Base-by-base conservation (phyloP, 2,329 filamentous ascomycete species). In the Rhinocladiella mackenziei region DNA sequence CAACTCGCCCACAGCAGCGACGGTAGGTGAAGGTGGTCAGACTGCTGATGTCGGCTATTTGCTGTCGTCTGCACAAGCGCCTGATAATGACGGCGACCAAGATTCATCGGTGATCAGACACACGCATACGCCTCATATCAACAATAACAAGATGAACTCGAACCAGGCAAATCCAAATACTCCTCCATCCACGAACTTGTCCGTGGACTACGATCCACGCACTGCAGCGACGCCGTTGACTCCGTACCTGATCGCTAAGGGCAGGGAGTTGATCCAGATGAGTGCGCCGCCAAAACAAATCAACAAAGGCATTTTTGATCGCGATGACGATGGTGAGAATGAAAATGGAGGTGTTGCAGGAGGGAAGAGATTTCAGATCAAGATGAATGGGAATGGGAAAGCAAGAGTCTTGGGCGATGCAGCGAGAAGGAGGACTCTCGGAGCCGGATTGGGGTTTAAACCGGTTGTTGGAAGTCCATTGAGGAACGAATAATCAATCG, bases 401-500 rank as follows among this genome's bases (percentile, higher is more conserved):
- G 53, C 49, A 39, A 38, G 26, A 23, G 28, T 14, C 26, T 23
- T 29, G 32, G 31, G n/a, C 7, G 14, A 26, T 26, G 20, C 5
- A 8, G 70, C 84, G 43, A 73, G 84, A 49, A 74, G 86, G 49
- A 88, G 86, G 76, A 91, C 83, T 8, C 37, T 51, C 9, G 48
- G 44, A 5, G 37, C 32, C 15, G 43, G 31, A 59, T 62, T 88
- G 63, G 83, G 86, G 59, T 88, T 82, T 68, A 83, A 83, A 22
- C 86, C 85, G 20, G 84, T 84, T 65, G 69, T 87, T 45, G 81
- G 77, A 13, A 89, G 85, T 62, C 86, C 85, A 2, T 66, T 89
- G 55, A 75, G 49, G 40, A 52, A 40, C 29, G 48, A 45, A 28
- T 37, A 43, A n/a, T n/a, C n/a, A n/a, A n/a, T n/a, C n/a, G n/a